Base-by-base conservation (phyloP, 768 basidiomycete genomes). In the Rhodosporidiobolus sp. region DNA sequence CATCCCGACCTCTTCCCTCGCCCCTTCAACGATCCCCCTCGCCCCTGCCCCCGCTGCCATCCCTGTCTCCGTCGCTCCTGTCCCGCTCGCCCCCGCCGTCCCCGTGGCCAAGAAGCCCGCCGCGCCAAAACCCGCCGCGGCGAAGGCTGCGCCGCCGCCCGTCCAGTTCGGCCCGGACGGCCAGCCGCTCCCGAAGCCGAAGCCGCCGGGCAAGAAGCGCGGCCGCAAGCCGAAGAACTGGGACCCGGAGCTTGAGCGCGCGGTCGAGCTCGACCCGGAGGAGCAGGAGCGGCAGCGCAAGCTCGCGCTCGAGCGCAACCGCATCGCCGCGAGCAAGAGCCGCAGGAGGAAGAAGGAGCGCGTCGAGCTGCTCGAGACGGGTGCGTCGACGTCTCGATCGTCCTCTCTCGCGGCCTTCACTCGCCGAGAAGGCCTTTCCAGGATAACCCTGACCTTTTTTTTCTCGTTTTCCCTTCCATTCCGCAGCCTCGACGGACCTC, bases 281-380 rank as follows among this genome's bases (percentile, higher is more conserved):
- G 75, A 76, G 53, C 62, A 62, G 59, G 72, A 70, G 50, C 30
- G 46, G 32, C 71, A 72, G 60, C 60, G 74, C 17, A 73, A 72
- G 54, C n/a, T 63, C 32, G 70, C 72, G 28, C 67, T 77, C 35
- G 77, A 77, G 63, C 48, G 77, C 20, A 77, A 77, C 50, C 28
- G 77, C 20, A n/a, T 77, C 32, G 77, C 77, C 20, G 77, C 77
- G 61, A 71, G 72, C 70, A 77, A 77, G 69, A 67, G 64, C 8
- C 55, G 77, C 46, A 34, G 70, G 61, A 61, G 75, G 61, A 77
- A 77, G 64, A 77, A 77, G 74, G 74, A 76, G 56, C 61, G 65
- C 38, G 72, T 77, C 10, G 49, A 61, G 35, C 22, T 59, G 14
- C 72, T 77, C 56, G 76, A 77, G 70, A 49, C 46, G 32, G 69